Base-by-base conservation (phyloP, 805 yeast species). In the Priceomyces medius region DNA sequence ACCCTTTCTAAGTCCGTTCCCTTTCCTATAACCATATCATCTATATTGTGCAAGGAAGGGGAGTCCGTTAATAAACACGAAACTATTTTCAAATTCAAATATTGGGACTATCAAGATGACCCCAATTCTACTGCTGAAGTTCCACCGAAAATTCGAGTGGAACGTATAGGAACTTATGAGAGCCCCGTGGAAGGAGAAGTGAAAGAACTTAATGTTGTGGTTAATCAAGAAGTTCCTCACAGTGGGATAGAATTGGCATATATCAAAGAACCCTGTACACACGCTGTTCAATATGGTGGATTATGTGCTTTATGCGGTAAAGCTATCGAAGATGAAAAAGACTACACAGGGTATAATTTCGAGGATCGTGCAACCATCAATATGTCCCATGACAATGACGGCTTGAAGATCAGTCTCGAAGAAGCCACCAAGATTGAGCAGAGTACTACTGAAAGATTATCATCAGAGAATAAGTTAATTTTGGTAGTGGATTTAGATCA, bases 401-500 rank as follows among this genome's bases (percentile, higher is more conserved):
- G 90, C 35, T 72, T 93, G 47, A 87, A 85, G 43, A 89, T 93
- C 17, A 84, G 95, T 31, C 74, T 82, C 37, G 81, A 77, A 46
- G 99, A 93, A 65, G 99, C 98, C 2, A 83, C 80, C 45, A 80
- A 82, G 45, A 81, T 93, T 37, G 98, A 90, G 57, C 77, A 77
- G 45, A 67, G 68, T 21, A 74, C 89, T 39, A 79, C 88, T 3
- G 67, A 71, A 42, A 71, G 84, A 44, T 71, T 93, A 35, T 63
- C 81, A 4, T 59, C 70, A 12, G 85, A 80, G 40, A 69, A 75
- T 44, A 88, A 87, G 59, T 71, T 93, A 47, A 89, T 93, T 21
- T 71, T 93, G 42, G 98, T 93, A 20, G 99, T 93, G 4, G 99
- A 93, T 71, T 73, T 93, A 48, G 99, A 93, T 66, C 99, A 93